A percentile compares a stretch with the other conserved stretches of the same genome.
Conservation (phyloP, 306 rosid species). For the Fagus crenata region DNA sequence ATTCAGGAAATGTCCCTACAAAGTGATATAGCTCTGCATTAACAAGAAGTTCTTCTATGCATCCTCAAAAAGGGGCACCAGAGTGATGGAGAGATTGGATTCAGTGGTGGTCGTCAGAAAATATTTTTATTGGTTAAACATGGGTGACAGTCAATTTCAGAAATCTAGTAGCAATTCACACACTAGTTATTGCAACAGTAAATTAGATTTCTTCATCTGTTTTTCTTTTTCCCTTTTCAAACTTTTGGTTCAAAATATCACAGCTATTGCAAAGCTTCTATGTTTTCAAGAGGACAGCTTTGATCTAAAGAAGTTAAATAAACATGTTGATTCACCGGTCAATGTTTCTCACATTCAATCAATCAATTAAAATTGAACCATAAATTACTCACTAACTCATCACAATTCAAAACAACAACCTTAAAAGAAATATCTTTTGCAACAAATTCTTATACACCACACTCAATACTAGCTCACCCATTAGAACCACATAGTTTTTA, state of each 20-base stretch:
- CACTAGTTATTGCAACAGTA: neutral
- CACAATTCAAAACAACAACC: neutral
- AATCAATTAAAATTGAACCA: neutral
- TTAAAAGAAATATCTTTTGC: constrained; percentile 6
- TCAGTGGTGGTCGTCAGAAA: too few relatives aligned
- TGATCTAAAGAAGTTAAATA: neutral
- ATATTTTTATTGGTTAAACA: too few relatives aligned
- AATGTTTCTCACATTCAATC: neutral
- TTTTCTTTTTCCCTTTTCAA: neutral
- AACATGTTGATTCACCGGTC: neutral
- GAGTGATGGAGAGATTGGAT: neutral
- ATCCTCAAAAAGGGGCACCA: neutral
- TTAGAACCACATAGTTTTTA: neutral
- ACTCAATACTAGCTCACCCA: neutral
- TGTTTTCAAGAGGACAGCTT: neutral
- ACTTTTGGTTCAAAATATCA: neutral
- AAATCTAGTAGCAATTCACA: too few relatives aligned
- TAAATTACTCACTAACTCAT: neutral
- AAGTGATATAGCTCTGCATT: neutral
- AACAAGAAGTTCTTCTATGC: neutral
- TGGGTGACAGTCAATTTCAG: too few relatives aligned
- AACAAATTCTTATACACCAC: neutral
- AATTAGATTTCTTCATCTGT: neutral
- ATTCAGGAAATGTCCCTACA: neutral
- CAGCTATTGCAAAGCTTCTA: neutral